A percentile compares a stretch with the other conserved stretches of the same genome.
Evolutionary conservation across 805 yeast species (phyloP).

Genomic region (Torulaspora quercuum): DNA sequence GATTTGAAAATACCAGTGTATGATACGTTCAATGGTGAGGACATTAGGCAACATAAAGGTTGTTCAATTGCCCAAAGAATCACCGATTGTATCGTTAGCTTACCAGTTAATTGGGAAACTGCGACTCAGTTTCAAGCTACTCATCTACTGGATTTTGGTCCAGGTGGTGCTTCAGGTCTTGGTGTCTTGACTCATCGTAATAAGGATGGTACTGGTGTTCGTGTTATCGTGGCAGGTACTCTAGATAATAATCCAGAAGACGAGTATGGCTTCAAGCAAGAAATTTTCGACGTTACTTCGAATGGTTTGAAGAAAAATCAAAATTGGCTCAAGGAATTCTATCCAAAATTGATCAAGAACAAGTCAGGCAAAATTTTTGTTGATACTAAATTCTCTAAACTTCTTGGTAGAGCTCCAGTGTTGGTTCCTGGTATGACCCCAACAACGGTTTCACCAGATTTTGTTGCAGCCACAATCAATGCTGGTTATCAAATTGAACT

Average conservation of each 20-base stretch:
- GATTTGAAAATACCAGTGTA: slow-evolving; percentile 79
- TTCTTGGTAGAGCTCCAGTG: slow-evolving; percentile 91
- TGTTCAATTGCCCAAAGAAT: slow-evolving; percentile 66
- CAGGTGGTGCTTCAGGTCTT: slow-evolving; percentile 96
- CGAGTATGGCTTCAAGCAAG: slow-evolving; percentile 95
- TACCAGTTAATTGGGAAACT: slow-evolving; percentile 91
- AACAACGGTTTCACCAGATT: slow-evolving; percentile 89
- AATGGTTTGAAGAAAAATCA: slow-evolving; percentile 73
- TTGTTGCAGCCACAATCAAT: slow-evolving; percentile 88
- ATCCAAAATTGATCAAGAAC: slow-evolving; percentile 81
- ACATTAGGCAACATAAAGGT: slow-evolving; percentile 56
- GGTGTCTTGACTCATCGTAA: slow-evolving; percentile 95
- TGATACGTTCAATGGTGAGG: slow-evolving; percentile 83
- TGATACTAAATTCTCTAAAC: slow-evolving; percentile 89
- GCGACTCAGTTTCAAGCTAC: slow-evolving; percentile 81
- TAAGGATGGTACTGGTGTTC: slow-evolving; percentile 97
- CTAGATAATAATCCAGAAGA: slow-evolving; percentile 69
- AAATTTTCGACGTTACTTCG: slow-evolving; percentile 70
- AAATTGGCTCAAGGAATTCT: slow-evolving; percentile 86
- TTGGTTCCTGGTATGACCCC: slow-evolving; percentile 99
- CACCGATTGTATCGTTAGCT: slow-evolving; percentile 76
- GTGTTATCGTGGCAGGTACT: slow-evolving; percentile 91
- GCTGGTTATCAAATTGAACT: slow-evolving; percentile 97
- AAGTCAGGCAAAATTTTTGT: slow-evolving; percentile 71
- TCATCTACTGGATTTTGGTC: slow-evolving; percentile 95